These are phyloP conservation scores for Flaveria ramosissima DNA, from an alignment of 129 eudicot species.

Conservation along the genomic window DNA sequence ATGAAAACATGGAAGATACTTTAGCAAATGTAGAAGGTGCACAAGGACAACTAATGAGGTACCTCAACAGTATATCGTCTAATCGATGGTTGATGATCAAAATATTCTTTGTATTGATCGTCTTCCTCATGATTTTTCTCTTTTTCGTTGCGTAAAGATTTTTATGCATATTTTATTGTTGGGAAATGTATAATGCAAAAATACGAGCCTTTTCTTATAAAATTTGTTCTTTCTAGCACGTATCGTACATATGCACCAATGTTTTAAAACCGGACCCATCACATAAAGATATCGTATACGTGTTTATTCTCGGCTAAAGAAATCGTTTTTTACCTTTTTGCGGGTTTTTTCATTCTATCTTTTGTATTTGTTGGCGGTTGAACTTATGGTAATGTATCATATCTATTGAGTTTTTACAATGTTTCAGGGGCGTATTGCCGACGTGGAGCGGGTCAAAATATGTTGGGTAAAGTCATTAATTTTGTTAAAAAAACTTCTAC, in stretches of 20 bases:
- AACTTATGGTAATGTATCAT: neutral
- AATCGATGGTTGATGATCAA: constrained; percentile 92
- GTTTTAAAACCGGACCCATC: neutral
- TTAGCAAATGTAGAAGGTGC: constrained; percentile 86
- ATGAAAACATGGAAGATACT: constrained; percentile 88
- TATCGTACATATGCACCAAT: constrained; percentile 7
- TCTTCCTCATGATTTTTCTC: constrained; percentile 78
- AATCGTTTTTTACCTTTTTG: neutral
- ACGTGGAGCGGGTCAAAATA: too few species aligned
- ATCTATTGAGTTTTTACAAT: neutral
- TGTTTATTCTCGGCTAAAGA: neutral
- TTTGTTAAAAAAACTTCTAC: too few species aligned
- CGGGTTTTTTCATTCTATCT: neutral
- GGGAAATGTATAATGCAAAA: constrained; percentile 21
- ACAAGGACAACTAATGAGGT: constrained; percentile 76
- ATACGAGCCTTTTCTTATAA: constrained; percentile 9
- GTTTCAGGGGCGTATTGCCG: neutral
- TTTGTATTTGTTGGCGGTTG: neutral
- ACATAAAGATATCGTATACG: too few species aligned
- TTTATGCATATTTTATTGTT: neutral
- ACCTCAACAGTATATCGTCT: constrained; percentile 85
- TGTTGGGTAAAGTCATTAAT: too few species aligned
- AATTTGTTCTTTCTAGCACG: constrained; percentile 21
- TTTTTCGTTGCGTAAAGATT: constrained; percentile 68
- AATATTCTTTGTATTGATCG: constrained; percentile 80